These are phyloP conservation scores for Rhodotorula graminis DNA, from an alignment of 768 basidiomycete genomes.

Conservation along the genomic window DNA sequence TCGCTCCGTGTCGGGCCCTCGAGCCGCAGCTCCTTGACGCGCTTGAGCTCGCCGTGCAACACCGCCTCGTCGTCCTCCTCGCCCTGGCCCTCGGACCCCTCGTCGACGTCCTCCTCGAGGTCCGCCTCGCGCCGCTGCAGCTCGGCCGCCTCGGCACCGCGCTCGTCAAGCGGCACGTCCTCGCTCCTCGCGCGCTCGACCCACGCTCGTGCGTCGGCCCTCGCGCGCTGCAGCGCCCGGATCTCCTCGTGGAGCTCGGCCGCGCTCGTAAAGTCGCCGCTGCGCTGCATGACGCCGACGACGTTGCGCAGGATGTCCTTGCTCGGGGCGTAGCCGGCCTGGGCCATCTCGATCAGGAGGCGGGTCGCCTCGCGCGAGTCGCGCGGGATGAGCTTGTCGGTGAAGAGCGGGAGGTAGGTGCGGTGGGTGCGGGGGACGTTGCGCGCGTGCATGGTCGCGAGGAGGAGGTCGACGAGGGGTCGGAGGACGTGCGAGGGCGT, in stretches of 20 bases:
- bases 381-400: conserved; percentile 14
- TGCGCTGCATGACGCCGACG: conserved; percentile 29
- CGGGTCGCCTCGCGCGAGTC: conserved; percentile 7
- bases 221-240: not conserved
- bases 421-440: not conserved
- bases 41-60: not conserved
- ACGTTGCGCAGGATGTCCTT: conserved; percentile 6
- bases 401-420: conserved; percentile 19
- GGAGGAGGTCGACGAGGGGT: conserved; percentile 4
- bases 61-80: not conserved
- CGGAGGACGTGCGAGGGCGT: conserved; percentile 9
- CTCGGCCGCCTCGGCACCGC: not conserved
- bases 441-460: conserved; percentile 12
- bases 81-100: not conserved
- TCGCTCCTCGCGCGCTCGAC: conserved; percentile 43
- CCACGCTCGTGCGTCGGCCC: conserved; percentile 46
- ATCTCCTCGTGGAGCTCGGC: not conserved
- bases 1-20: not conserved
- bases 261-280: not conserved
- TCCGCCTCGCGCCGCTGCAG: too few species aligned
- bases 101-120: not conserved
- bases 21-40: not conserved
- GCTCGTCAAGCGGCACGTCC: not conserved
- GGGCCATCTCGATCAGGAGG: conserved; percentile 12
- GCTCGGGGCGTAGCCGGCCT: conserved; percentile 1